Conservation (phyloP, 805 yeast genomes). For the Pichia rugopelliculosa region DNA sequence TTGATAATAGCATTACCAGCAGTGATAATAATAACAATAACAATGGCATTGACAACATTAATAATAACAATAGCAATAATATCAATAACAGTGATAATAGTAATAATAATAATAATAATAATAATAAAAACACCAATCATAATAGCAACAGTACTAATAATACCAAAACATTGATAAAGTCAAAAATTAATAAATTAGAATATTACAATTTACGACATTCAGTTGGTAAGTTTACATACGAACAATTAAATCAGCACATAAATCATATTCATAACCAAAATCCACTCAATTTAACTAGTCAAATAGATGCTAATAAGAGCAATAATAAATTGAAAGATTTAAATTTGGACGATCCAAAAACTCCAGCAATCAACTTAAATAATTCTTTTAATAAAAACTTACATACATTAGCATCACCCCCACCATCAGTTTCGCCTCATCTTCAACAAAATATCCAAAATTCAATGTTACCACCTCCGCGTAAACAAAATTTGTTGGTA, state of each 20-base stretch:
- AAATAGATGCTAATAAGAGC: not conserved
- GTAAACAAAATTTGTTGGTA: conserved; percentile 15
- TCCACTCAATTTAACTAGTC: not conserved
- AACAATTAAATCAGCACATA: not conserved
- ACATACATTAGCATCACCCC: conserved; percentile 4
- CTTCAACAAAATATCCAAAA: conserved; percentile 8
- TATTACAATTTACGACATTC: not conserved
- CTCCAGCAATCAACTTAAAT: not conserved
- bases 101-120: not conserved
- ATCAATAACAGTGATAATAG: not conserved
- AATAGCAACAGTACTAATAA: not conserved
- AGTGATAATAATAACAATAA: not conserved
- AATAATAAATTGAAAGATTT: not conserved
- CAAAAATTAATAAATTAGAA: not conserved
- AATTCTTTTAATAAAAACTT: not conserved
- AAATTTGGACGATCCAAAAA: conserved; percentile 1
- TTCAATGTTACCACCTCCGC: conserved; percentile 27
- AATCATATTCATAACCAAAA: not conserved
- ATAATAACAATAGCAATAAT: not conserved
- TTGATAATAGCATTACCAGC: conserved; percentile 28
- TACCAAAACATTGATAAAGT: not conserved
- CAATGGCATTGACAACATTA: not conserved
- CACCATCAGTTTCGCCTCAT: conserved; percentile 7
- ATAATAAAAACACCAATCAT: not conserved
- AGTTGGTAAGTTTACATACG: not conserved